Base-by-base conservation (phyloP, 176 grass and related monocot species). In the Ensete ventricosum region DNA sequence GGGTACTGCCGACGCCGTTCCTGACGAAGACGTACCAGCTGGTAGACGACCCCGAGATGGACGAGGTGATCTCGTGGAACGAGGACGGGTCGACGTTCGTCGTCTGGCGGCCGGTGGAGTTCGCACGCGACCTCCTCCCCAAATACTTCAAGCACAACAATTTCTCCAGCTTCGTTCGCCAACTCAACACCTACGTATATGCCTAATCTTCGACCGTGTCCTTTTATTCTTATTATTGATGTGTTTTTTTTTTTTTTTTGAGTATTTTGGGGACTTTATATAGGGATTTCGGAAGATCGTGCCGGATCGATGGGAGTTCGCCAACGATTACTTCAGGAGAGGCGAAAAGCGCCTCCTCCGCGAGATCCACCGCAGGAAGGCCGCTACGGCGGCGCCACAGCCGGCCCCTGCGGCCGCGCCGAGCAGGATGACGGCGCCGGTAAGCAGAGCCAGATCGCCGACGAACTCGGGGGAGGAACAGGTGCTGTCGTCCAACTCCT, bases 121-220 rank as follows among this genome's bases (percentile, higher is more conserved):
- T 96, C 78, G 90, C 95, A 1, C 76, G 90, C 4, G 95, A 99
- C 81, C 84, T 99, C 64, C 88, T 99, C 2, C 95, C 95, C 0
- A 93, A 89, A 66, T 91, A 91, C 78, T 99, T 99, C 90, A 99
- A 99, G 90, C 95, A 99, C 82, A 99, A 94, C 52, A 99, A 99
- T 54, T 99, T 99, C 88, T 99, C 95, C 82, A 94, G 90, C 80
- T 99, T 99, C 73, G 90, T 99, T 17, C 88, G 95, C 9, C 95
- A 99, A 74, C 90, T 99, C 78, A 99, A 99, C 76, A 99, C 90
- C 78, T 99, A 99, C 34, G 94, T 98, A 25, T 2, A 25, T 2
- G 72, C 20, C 9, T 4, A 9, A 21, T 51, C 34, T 43, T 43
- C 34, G 8, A 20, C n/a, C 8, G 10, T 11, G 14, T 26, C n/a